Evolutionary conservation across 2,329 filamentous ascomycete genomes (phyloP).

Genomic region (Coniella vitis): DNA sequence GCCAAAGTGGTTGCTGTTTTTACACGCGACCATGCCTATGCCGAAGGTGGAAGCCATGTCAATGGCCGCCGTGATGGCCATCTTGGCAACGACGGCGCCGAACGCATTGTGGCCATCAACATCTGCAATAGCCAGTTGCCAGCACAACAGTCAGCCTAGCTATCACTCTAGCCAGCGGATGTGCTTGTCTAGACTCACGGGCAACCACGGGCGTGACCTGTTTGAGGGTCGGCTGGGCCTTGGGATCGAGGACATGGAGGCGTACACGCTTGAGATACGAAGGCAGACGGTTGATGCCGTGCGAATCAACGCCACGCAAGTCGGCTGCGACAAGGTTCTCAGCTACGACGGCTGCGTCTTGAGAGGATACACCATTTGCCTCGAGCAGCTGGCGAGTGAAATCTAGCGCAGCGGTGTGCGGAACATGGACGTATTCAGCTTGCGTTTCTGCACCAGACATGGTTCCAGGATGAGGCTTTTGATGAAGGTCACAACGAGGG

Average conservation of each 20-base stretch:
- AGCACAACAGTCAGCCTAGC: neutral
- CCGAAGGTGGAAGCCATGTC: slow-evolving; percentile 57
- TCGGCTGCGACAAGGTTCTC: slow-evolving; percentile 66
- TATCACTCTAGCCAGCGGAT: neutral
- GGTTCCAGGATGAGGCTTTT: neutral
- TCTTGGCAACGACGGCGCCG: slow-evolving; percentile 63
- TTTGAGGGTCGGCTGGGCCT: slow-evolving; percentile 49
- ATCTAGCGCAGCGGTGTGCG: slow-evolving; percentile 13
- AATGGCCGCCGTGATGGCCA: slow-evolving; percentile 61
- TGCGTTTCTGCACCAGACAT: slow-evolving; percentile 5
- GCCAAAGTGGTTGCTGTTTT: slow-evolving; percentile 75
- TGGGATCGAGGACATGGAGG: slow-evolving; percentile 58
- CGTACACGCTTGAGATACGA: slow-evolving; percentile 70
- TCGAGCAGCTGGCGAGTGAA: slow-evolving; percentile 50
- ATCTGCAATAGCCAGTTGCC: slow-evolving; percentile 25
- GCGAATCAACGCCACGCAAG: slow-evolving; percentile 71
- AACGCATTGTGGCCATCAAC: slow-evolving; percentile 65
- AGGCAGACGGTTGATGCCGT: slow-evolving; percentile 71
- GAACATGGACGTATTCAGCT: slow-evolving; percentile 7
- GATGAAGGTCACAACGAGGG: neutral
- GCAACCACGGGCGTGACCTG: slow-evolving; percentile 66
- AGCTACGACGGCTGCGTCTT: slow-evolving; percentile 58
- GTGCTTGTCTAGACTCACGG: neutral
- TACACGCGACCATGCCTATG: slow-evolving; percentile 70
- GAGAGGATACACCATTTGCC: slow-evolving; percentile 52